Base-by-base conservation (phyloP, 306 rosid species). In the Gastrolobium bilobum region DNA sequence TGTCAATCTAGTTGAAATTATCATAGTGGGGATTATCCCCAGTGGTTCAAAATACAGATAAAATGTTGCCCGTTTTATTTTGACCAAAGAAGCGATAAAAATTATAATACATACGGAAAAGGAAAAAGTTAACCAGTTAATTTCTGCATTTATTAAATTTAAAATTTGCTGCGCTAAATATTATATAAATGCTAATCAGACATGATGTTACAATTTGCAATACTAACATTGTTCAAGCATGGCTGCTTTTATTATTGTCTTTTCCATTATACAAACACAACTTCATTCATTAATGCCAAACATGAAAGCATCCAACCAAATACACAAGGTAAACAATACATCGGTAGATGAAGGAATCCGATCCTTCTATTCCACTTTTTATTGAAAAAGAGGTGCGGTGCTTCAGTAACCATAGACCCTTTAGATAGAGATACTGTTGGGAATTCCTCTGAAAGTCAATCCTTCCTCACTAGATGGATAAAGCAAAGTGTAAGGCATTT, bases 381-480 rank as follows among this genome's bases (percentile, higher is more conserved):
- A 75, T 75, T 75, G 37, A 20, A 61, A 46, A 46, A 0, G 3
- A 8, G 2, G 14, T 6, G 31, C 13, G 30, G 1, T 2, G 35
- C 13, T 20, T 60, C 2, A 46, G 29, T 1, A 46, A 61, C 0
- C 60, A 61, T 46, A 60, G 60, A 20, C 26, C 26, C 26, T 20
- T 20, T 20, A 81, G 42, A 81, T 75, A 10, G 91, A 90, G 68
- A 92, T 86, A 10, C 90, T 92, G 37, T 90, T 92, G 43, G 96
- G 96, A 75, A 92, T 87, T 69, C 97, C 96, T 77, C 87, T 84
- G 14, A 87, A 87, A 29, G 92, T 90, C 3, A 92, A 84, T 43
- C 97, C 96, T 31, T 76, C 84, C 34, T 75, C 43, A 13, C 93
- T 87, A 3, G 86, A 51, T 20, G 93, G 97, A 71, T 74, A 53